A percentile compares a stretch with the other conserved stretches of the same genome.
Conservation (phyloP, 2,329 filamentous ascomycete species). For the Aureobasidium musti region DNA sequence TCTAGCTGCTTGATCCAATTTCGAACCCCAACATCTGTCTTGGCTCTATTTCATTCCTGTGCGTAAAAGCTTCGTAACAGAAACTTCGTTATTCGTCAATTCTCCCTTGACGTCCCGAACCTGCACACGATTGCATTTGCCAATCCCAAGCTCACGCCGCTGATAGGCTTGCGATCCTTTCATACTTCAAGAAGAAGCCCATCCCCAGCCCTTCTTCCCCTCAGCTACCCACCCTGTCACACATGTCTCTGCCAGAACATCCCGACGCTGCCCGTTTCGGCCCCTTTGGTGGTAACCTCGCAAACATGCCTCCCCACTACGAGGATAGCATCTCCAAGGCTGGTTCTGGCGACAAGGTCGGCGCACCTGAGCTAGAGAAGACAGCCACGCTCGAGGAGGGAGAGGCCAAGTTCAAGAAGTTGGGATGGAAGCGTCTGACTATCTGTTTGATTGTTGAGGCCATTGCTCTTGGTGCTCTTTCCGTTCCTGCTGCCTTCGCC, state of each 20-base stretch:
- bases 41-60: slow-evolving; percentile 1
- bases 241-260: slow-evolving; percentile 25
- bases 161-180: slow-evolving; percentile 15
- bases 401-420: slow-evolving; percentile 44
- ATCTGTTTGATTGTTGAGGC: slow-evolving; percentile 59
- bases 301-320: slow-evolving; percentile 27
- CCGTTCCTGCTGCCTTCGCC: slow-evolving; percentile 59
- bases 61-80: slow-evolving; percentile 28
- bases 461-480: slow-evolving; percentile 60
- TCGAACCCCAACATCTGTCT: slow-evolving; percentile 23
- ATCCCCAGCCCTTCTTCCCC: slow-evolving; percentile 19
- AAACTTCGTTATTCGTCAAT: slow-evolving; percentile 21
- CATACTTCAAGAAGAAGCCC: slow-evolving; percentile 17
- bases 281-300: slow-evolving; percentile 24
- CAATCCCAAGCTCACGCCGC: slow-evolving; percentile 19
- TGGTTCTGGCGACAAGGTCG: slow-evolving; percentile 39
- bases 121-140: slow-evolving; percentile 27
- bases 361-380: slow-evolving; percentile 36
- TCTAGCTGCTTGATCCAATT: slow-evolving; percentile 13
- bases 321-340: slow-evolving; percentile 22
- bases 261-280: slow-evolving; percentile 22
- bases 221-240: slow-evolving; percentile 21
- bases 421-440: slow-evolving; percentile 53
- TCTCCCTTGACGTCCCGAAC: not conserved
- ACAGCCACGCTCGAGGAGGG: slow-evolving; percentile 41